Base-by-base conservation (phyloP, 805 yeast species). In the Yamadazyma sp. region DNA sequence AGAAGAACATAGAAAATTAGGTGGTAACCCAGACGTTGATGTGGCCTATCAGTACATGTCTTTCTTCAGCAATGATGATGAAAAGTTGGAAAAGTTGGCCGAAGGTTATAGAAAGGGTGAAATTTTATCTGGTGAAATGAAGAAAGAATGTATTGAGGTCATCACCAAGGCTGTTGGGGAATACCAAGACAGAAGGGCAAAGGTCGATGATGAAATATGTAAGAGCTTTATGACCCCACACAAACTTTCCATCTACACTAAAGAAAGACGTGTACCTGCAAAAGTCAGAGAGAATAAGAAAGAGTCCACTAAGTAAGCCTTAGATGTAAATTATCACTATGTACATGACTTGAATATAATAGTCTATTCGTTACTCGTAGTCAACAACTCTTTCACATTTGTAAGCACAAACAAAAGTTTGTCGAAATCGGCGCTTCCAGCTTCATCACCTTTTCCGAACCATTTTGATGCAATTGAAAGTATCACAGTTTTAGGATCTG, bases 1-100 rank as follows among this genome's bases (percentile, higher is more conserved):
- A 32, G 99, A 93, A 60, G 95, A 88, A 53, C 99, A 93, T 67
- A 80, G 96, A 63, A 71, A 71, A 60, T 70, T 71, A 38, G 99
- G 99, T 39, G 99, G 98, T 55, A 75, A 93, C 58, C 95, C 96
- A 32, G 97, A 91, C 48, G 83, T 90, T 23, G 99, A 93, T 61
- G 96, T 93, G 40, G 87, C 99, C 2, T 93, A 71, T 69, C 98
- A 93, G 67, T 93, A 93, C 60, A 68, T 93, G 46, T 77, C 89
- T 5, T 93, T 93, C 70, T 90, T 93, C 74, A 67, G 78, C 33
- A 86, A 88, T 49, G 98, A 91, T 59, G 98, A 93, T 57, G 90
- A 70, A 27, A 78, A 84, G 53, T 72, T 93, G 53, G 71, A 70
- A 38, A 64, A 73, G 32, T 67, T 82, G 50, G 77, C 80, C 41